phyloP scores from a whole-genome alignment of 2,329 filamentous ascomycete species.

The Endoconidiophora polonica region DNA sequence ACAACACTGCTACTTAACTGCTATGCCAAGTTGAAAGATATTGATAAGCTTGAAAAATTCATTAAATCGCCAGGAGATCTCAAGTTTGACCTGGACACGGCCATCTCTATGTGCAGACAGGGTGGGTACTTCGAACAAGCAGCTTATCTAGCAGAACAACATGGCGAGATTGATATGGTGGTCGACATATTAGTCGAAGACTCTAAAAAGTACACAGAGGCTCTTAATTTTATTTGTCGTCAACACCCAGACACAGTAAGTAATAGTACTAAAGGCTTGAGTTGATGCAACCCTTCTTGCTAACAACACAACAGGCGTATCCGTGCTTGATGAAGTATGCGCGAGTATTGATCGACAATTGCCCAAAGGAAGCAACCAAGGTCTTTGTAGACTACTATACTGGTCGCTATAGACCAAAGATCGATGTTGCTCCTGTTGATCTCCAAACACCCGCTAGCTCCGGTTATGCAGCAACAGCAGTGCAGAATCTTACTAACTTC shows the following conservation, averaged over 20 bases:
- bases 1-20: constrained; percentile 91
- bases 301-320: constrained; percentile 43
- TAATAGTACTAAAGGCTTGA: constrained; percentile 11
- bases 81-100: constrained; percentile 93
- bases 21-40: constrained; percentile 95
- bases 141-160: constrained; percentile 84
- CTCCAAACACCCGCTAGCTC: constrained; percentile 16
- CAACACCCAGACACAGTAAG: constrained; percentile 61
- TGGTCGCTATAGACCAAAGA: constrained; percentile 59
- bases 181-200: constrained; percentile 94
- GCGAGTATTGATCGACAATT: constrained; percentile 74
- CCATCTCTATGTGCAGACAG: constrained; percentile 93
- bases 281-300: rapidly evolving
- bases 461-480: constrained; percentile 51
- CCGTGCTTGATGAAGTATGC: constrained; percentile 90
- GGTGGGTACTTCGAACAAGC: constrained; percentile 95
- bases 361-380: constrained; percentile 63
- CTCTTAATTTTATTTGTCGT: constrained; percentile 79
- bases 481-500: constrained; percentile 72
- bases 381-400: constrained; percentile 94
- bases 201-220: constrained; percentile 75
- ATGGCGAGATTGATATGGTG: constrained; percentile 83
- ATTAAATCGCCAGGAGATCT: constrained; percentile 90
- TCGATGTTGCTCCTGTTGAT: constrained; percentile 19
- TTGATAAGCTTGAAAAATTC: constrained; percentile 87